Base-by-base conservation (phyloP, 2,329 filamentous ascomycete genomes). In the Piedraia hortae region DNA sequence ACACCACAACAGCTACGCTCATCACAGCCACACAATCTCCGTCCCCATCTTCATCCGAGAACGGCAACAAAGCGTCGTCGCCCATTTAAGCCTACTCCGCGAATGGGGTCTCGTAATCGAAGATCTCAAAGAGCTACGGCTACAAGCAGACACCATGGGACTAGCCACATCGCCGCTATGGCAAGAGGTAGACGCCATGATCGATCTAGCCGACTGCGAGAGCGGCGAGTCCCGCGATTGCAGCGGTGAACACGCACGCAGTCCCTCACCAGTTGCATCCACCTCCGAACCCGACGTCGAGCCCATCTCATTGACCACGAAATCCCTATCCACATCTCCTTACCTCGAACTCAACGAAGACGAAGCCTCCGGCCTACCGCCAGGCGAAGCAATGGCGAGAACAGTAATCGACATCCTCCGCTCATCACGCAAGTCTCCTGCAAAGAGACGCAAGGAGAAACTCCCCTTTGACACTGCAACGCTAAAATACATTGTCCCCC, bases 151-250 rank as follows among this genome's bases (percentile, higher is more conserved):
- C 10, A 59, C 67, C 19, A 58, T 77, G 38, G 56, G 64, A 18
- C 57, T 82, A 37, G 44, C 62, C 9, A 47, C 58, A 27, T 69
- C 70, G 4, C 39, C 55, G 4, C 51, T 73, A 20, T 88, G 73
- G 72, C 62, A 65, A 34, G 73, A 85, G 40, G 74, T 77, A 1
- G 72, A 85, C 41, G 73, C 72, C 8, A 80, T 88, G 45, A 85
- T 88, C 38, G 70, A 73, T 15, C 50, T 88, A n/a, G 75, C 74
- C 20, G 65, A 65, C 20, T 53, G 67, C 30, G 61, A 67, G 32
- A 59, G 60, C 20, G 59, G 65, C 12, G 58, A 63, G 26, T 55
- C 52, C 6, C 58, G 60, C 32, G 60, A 63, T 32, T 55, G 58
- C 30, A 54, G 56, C 33, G 54, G 53, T 21, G 57, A 59, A 12